Base-by-base conservation (phyloP, 2,329 filamentous ascomycete species). In the Bimuria novae-zelandiae region DNA sequence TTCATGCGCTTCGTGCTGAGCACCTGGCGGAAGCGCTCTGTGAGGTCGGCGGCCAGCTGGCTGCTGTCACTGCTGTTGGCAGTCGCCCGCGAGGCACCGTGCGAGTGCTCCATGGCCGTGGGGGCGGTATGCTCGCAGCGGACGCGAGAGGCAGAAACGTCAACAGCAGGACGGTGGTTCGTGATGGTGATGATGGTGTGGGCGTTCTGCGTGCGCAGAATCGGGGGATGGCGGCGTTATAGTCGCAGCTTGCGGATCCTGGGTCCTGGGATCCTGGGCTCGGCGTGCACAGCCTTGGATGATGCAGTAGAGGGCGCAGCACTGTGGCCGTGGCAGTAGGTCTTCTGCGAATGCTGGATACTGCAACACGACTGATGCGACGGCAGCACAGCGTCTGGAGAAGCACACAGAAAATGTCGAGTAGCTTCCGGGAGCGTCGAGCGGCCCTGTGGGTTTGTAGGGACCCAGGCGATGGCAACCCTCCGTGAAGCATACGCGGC, bases 1-100 rank as follows among this genome's bases (percentile, higher is more conserved):
- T 90, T 92, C 80, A 96, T 86, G 73, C 92, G 85, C 79, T 90
- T 92, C 52, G 89, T 91, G 72, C 90, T 88, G 69, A 97, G 82
- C 55, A 96, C 79, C 60, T 92, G 88, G 72, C 96, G 90, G 74
- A 97, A 97, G 69, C 91, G 89, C 65, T 88, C 79, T 46, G 89
- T 88, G 65, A 97, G 79, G 54, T 92, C 89, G 65, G 85, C 82
- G 22, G 92, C 90, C 86, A 73, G 62, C 52, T 59, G 52, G 62
- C 71, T 69, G 45, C 62, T 54, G 61, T 72, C 68, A 57, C 62
- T 57, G 52, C 32, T 21, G 54, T 56, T 46, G 54, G 58, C 48
- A 23, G 59, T 60, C 43, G 64, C 64, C 56, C 68, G 67, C 55
- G 59, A 57, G 49, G 67, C 66, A 56, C 64, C 62, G 58, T 64